Conservation (phyloP, 2,329 filamentous ascomycete genomes). For the Microsporum ferrugineum region DNA sequence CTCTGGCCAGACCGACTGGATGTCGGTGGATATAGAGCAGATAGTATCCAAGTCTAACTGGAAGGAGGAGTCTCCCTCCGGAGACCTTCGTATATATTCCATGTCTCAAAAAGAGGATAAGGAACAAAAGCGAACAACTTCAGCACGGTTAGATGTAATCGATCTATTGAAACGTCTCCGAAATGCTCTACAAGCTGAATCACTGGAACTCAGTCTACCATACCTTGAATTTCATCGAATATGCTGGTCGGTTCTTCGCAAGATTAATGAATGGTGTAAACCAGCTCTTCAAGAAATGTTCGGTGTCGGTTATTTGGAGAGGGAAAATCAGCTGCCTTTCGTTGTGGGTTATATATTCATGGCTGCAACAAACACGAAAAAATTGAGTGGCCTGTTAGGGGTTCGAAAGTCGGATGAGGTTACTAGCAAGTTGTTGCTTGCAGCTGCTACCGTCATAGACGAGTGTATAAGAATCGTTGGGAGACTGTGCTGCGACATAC, state of each 20-base stretch:
- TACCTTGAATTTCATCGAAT: conserved; percentile 32
- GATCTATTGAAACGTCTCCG: conserved; percentile 24
- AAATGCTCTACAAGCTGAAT: conserved; percentile 28
- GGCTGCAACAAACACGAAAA: conserved; percentile 16
- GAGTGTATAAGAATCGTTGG: not conserved
- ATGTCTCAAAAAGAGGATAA: conserved; percentile 2
- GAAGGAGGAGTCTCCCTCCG: conserved; percentile 6
- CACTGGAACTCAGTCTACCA: conserved; percentile 34
- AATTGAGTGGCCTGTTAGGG: not conserved
- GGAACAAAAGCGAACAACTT: not conserved
- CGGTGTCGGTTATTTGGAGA: conserved; percentile 28
- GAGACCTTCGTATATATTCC: not conserved
- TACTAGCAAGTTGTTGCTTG: not conserved
- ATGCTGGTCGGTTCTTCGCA: conserved; percentile 31
- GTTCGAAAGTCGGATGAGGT: not conserved
- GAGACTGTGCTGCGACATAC: not conserved
- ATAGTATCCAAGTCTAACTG: conserved; percentile 24
- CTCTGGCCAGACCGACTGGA: conserved; percentile 21
- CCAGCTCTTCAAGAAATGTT: conserved; percentile 24
- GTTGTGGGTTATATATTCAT: conserved; percentile 34
- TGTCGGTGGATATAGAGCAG: conserved; percentile 26
- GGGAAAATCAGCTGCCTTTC: conserved; percentile 32
- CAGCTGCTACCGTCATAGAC: not conserved
- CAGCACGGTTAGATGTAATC: conserved; percentile 6
- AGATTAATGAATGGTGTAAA: conserved; percentile 18